Conservation (phyloP, 2,329 filamentous ascomycete species). For the Calonectria pauciramosa region DNA sequence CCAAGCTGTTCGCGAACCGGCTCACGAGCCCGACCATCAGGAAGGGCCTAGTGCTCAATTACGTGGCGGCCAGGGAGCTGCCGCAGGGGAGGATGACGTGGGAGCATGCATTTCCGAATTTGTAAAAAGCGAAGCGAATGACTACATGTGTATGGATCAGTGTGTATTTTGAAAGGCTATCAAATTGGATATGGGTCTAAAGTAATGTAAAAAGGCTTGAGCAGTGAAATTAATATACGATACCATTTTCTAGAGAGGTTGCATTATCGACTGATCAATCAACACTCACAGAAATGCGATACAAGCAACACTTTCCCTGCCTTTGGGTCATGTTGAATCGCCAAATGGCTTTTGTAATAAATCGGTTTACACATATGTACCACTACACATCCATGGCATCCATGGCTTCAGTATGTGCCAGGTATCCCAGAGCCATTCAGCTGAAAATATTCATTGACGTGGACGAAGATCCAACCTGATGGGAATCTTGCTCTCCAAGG, state of each 20-base stretch:
- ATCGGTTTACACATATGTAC: too few relatives aligned
- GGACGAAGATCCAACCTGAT: neutral
- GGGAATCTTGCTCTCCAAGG: neutral
- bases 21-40: slow-evolving; percentile 25
- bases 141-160: too few relatives aligned
- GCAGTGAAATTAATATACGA: neutral
- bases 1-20: slow-evolving; percentile 20
- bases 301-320: neutral
- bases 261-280: neutral
- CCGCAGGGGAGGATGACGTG: slow-evolving; percentile 14
- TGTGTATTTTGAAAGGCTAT: neutral
- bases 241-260: neutral
- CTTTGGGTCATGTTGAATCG: neutral
- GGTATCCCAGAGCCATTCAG: neutral
- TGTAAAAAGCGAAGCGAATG: neutral
- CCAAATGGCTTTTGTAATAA: too few relatives aligned
- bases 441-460: neutral
- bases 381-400: too few relatives aligned
- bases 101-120: slow-evolving; percentile 13
- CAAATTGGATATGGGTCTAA: neutral
- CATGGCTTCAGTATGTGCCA: too few relatives aligned
- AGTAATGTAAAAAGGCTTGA: neutral
- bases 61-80: slow-evolving; percentile 22
- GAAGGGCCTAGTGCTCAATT: slow-evolving; percentile 37
- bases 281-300: neutral